Base-by-base conservation (phyloP, 169 alveolate genomes). In the Cyclospora cayetanensis region DNA sequence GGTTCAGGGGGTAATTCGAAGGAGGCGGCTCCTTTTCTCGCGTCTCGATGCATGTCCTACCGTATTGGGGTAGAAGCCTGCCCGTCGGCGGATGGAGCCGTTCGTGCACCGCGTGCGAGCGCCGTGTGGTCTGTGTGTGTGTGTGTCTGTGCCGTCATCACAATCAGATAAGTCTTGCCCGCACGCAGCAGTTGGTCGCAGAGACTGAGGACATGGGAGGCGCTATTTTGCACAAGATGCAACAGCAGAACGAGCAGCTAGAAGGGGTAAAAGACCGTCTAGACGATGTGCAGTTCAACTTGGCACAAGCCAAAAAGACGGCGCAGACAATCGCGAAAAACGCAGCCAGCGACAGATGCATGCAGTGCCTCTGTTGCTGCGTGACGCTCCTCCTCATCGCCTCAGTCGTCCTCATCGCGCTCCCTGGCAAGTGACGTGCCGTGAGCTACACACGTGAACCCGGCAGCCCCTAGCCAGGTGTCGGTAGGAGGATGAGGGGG, bases 231-330 rank as follows among this genome's bases (percentile, higher is more conserved):
- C 55, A 63, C 68, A 43, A 52, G 70, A 25, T 80, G 91, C 60
- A 91, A 7, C 82, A 80, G 88, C 94, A 91, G 80, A 79, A 80
- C 60, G 94, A 80, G 27, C 91, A 91, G 91, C 86, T 91, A 25
- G 79, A 65, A 43, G 39, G 55, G 41, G 88, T 83, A 12, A 42
- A 35, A 29, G 89, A 52, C n/a, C 65, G 76, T 0, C 53, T 91
- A 53, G 90, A 82, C 27, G 77, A 82, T 22, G 79, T 68, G 4
- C 84, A 91, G 52, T 29, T 63, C 82, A 91, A 82, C 72, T 25
- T 70, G 15, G 72, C 27, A 0, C 80, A 89, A 20, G 90, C 94
- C 4, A 66, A 55, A 70, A 82, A 66, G 41, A 91, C 94, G 4
- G 89, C 90, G n/a, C 66, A 42, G 46, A 43, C 80, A 27, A 65